Conservation (phyloP, 1,139 yeast genomes). For the Geotrichum restrictum region DNA sequence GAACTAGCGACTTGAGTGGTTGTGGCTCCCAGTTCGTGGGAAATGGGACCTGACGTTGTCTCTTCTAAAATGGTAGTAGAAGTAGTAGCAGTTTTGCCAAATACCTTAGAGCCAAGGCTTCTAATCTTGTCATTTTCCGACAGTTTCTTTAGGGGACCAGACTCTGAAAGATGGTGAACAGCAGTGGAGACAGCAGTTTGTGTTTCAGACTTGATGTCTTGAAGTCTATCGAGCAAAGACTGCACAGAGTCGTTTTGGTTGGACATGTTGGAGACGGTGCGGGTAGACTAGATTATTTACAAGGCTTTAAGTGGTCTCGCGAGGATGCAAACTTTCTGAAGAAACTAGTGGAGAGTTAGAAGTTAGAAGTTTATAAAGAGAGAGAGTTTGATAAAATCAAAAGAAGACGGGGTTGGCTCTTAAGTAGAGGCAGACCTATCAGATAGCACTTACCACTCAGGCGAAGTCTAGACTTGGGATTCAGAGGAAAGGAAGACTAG, state of each 20-base stretch:
- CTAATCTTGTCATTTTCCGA: conserved; percentile 9
- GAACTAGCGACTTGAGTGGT: background rate
- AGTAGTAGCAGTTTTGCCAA: conserved; percentile 11
- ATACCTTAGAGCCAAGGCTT: conserved; percentile 9
- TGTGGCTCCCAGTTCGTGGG: background rate
- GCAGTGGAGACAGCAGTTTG: conserved; percentile 27
- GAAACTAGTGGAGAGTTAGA: too few relatives aligned
- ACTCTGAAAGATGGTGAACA: conserved; percentile 25
- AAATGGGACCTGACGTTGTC: background rate
- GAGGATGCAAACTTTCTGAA: background rate
- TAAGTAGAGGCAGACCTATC: too few relatives aligned
- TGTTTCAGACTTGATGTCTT: conserved; percentile 27
- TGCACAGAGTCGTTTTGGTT: conserved; percentile 19
- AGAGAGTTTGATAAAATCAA: too few relatives aligned
- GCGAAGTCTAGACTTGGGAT: background rate
- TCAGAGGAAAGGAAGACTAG: background rate
- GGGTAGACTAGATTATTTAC: background rate
- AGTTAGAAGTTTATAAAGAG: too few relatives aligned
- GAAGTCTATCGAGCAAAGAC: conserved; percentile 21
- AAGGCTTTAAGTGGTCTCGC: background rate
- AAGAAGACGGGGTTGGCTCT: too few relatives aligned
- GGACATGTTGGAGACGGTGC: background rate
- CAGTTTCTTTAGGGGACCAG: conserved; percentile 23
- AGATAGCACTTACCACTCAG: conserved; percentile 4
- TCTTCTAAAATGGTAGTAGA: conserved; percentile 8